Evolutionary conservation across 768 basidiomycete species (phyloP).

Genomic region (Pleurotus ostreatus): DNA sequence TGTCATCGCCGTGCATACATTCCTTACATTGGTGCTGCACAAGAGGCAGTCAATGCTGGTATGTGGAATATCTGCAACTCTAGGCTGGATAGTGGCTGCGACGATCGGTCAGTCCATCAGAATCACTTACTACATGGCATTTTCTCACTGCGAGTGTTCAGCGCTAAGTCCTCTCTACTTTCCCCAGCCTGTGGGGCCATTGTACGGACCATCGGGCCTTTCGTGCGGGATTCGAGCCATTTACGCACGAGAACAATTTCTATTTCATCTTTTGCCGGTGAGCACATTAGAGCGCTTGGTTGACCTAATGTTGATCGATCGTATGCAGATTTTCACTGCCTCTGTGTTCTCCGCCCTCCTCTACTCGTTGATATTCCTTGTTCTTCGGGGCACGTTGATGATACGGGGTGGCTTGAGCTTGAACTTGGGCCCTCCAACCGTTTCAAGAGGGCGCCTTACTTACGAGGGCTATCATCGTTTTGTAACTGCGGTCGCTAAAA

Average conservation of each 20-base stretch:
- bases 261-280: slow-evolving; percentile 64
- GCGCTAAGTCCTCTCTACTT: slow-evolving; percentile 34
- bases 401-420: slow-evolving; percentile 49
- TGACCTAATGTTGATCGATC: background rate
- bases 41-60: slow-evolving; percentile 47
- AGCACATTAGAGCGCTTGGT: slow-evolving; percentile 12
- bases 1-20: slow-evolving; percentile 63
- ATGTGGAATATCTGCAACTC: slow-evolving; percentile 32
- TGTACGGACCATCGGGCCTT: slow-evolving; percentile 51
- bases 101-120: slow-evolving; percentile 39
- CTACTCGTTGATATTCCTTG: slow-evolving; percentile 59
- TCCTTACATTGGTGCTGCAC: slow-evolving; percentile 59
- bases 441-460: slow-evolving; percentile 33
- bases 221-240: slow-evolving; percentile 47
- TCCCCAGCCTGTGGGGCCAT: slow-evolving; percentile 20
- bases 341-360: slow-evolving; percentile 51
- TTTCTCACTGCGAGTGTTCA: slow-evolving; percentile 6
- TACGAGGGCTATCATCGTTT: slow-evolving; percentile 55
- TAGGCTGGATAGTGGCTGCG: slow-evolving; percentile 54
- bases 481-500: slow-evolving; percentile 55
- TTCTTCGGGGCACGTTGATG: slow-evolving; percentile 52
- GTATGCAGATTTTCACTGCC: slow-evolving; percentile 50
- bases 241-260: slow-evolving; percentile 39
- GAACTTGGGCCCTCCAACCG: slow-evolving; percentile 41
- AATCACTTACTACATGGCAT: background rate